These are phyloP conservation scores for Sideroxylon spinosum DNA, from an alignment of 179 eudicot genomes.

Conservation along the genomic window DNA sequence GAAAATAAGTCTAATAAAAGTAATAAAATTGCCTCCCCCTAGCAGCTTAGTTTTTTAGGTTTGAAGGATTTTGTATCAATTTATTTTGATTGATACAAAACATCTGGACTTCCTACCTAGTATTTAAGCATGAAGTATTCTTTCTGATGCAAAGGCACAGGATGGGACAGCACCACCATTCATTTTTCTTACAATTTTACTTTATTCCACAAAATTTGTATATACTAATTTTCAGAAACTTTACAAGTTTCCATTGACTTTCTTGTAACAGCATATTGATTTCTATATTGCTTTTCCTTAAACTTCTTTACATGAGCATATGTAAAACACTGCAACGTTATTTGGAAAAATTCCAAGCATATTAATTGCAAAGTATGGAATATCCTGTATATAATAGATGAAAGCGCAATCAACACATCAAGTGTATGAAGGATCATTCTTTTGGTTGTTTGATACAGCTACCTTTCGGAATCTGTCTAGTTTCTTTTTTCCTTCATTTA, in stretches of 20 bases:
- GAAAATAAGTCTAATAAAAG: too few species aligned
- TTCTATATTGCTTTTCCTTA: neutral
- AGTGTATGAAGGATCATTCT: neutral
- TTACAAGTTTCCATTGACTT: neutral
- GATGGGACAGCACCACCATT: too few species aligned
- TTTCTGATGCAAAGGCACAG: too few species aligned
- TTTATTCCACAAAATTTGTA: neutral
- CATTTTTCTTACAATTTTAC: too few species aligned
- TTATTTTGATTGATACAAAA: too few species aligned
- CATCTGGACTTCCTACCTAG: too few species aligned
- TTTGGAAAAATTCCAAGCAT: neutral
- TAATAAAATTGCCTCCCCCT: too few species aligned
- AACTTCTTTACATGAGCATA: neutral
- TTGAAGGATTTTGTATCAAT: too few species aligned
- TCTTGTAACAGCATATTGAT: neutral
- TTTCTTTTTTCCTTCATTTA: neutral
- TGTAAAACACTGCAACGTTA: neutral
- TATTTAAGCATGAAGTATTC: too few species aligned
- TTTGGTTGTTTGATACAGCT: neutral
- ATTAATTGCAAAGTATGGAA: too few species aligned
- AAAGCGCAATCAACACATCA: neutral
- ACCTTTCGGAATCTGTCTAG: neutral
- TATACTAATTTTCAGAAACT: neutral
- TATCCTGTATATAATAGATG: neutral
- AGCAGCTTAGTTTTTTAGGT: too few species aligned